Percentiles rank a stretch among this genome's conserved stretches.
These are phyloP conservation scores for Eucalyptus tenuipes DNA, from an alignment of 345 rosid genomes.

Conservation along the genomic window DNA sequence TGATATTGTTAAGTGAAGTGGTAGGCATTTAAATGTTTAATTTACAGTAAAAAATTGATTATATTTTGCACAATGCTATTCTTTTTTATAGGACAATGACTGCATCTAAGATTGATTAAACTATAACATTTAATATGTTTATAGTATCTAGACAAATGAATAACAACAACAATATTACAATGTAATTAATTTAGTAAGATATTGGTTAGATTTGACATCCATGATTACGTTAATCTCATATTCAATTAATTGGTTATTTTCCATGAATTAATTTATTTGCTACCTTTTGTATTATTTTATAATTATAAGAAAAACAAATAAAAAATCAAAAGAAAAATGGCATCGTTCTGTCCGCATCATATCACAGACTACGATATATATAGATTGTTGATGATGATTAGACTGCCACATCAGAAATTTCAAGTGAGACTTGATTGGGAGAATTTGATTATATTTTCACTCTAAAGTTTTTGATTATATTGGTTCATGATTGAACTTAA, in stretches of 20 bases:
- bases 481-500: background rate
- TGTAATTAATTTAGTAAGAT: background rate
- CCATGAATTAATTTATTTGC: background rate
- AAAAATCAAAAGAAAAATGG: background rate
- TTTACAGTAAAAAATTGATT: background rate
- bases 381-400: background rate
- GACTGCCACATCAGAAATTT: background rate
- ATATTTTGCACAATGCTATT: background rate
- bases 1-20: background rate
- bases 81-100: background rate
- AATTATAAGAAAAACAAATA: background rate
- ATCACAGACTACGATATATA: fast-evolving
- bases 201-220: background rate
- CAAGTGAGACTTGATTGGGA: background rate
- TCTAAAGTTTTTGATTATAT: background rate
- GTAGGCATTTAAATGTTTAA: background rate
- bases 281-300: background rate
- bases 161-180: background rate
- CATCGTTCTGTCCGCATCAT: background rate
- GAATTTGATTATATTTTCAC: background rate
- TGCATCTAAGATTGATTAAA: background rate
- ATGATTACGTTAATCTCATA: background rate
- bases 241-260: background rate
- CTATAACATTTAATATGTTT: background rate
- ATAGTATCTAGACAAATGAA: background rate